These are phyloP conservation scores for Cryomyces minteri DNA, from an alignment of 495 filamentous ascomycete genomes.

Conservation along the genomic window DNA sequence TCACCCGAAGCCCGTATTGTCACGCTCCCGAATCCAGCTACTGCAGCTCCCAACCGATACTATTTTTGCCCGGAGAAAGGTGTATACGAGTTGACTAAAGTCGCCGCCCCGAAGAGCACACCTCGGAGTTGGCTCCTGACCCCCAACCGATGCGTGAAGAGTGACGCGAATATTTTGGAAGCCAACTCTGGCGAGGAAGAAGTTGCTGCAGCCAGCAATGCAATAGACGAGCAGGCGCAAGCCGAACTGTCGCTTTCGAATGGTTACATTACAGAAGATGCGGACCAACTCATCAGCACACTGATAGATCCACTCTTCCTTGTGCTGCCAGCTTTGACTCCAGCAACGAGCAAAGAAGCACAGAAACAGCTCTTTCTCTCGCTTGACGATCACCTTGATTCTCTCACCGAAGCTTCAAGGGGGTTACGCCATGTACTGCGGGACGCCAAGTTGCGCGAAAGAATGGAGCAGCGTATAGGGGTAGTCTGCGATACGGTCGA, in stretches of 20 bases:
- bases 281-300: conserved; percentile 65
- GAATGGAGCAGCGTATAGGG: conserved; percentile 33
- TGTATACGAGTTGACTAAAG: conserved; percentile 70
- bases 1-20: conserved; percentile 49
- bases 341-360: not conserved
- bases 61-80: conserved; percentile 64
- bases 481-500: conserved; percentile 63
- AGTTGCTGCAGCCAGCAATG: conserved; percentile 4
- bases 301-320: conserved; percentile 74
- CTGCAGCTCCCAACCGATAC: conserved; percentile 44
- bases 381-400: not conserved
- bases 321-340: conserved; percentile 35
- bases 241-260: conserved; percentile 5
- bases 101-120: conserved; percentile 40
- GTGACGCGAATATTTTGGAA: conserved; percentile 1
- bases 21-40: conserved; percentile 63
- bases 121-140: conserved; percentile 54
- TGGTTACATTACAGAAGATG: conserved; percentile 35
- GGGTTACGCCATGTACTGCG: conserved; percentile 21
- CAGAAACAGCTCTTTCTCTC: not conserved
- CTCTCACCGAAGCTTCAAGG: too few species aligned
- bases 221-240: not conserved
- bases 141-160: conserved; percentile 2
- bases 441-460: conserved; percentile 22
- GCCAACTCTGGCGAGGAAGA: conserved; percentile 3